Percentiles rank a stretch among this genome's conserved stretches.
Conservation (phyloP, 2,329 filamentous ascomycete genomes). For the Rosellinia necatrix region DNA sequence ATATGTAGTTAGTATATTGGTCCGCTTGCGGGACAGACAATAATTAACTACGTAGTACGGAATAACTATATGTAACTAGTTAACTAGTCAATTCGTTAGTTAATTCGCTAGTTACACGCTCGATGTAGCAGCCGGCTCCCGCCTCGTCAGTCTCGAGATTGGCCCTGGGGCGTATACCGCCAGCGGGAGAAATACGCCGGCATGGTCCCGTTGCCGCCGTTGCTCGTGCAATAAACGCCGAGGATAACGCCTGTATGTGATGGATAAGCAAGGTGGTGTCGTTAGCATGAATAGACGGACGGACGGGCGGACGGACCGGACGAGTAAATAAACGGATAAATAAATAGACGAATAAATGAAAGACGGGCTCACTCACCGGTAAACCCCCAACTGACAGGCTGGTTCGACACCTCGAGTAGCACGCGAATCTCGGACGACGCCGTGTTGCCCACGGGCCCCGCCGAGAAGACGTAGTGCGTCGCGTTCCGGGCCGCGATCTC, state of each 20-base stretch:
- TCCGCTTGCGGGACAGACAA: too few species aligned
- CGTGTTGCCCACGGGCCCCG: constrained; percentile 40
- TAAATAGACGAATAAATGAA: too few species aligned
- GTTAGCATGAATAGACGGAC: constrained; percentile 14
- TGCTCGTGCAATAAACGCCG: constrained; percentile 58
- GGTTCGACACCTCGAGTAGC: constrained; percentile 42
- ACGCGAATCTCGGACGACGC: constrained; percentile 43
- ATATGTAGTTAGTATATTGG: too few species aligned
- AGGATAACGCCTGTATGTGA: constrained; percentile 56
- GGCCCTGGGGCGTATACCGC: constrained; percentile 48
- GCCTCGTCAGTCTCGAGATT: constrained; percentile 40
- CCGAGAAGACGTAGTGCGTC: constrained; percentile 51
- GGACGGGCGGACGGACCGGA: too few species aligned
- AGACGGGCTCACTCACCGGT: too few species aligned
- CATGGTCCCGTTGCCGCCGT: constrained; percentile 49
- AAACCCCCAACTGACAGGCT: constrained; percentile 46
- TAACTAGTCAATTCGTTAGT: too few species aligned
- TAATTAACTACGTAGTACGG: too few species aligned
- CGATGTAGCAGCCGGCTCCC: neutral
- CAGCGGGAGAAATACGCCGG: constrained; percentile 54
- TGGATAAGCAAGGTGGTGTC: too few species aligned
- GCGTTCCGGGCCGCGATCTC: constrained; percentile 50
- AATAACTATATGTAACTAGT: too few species aligned
- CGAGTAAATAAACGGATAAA: too few species aligned
- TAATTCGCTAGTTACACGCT: too few species aligned